Evolutionary conservation across 2,329 filamentous ascomycete species (phyloP).

Genomic region (Arthrobotrys iridis): DNA sequence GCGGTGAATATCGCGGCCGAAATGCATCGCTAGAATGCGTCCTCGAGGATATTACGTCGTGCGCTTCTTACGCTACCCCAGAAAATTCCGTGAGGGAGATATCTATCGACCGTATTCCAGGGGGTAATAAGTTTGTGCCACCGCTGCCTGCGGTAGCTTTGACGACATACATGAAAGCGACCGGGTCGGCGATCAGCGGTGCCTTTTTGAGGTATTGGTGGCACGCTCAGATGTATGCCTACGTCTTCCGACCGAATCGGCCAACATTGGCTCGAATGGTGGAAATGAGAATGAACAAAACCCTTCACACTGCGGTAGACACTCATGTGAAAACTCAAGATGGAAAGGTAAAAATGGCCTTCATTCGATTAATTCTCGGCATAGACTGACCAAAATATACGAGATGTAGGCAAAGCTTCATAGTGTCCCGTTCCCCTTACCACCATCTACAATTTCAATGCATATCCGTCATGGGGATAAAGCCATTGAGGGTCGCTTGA

Average conservation of each 20-base stretch:
- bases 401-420: background rate
- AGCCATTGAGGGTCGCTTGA: constrained; percentile 46
- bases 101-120: background rate
- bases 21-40: constrained; percentile 39
- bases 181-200: constrained; percentile 14
- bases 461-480: constrained; percentile 52
- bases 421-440: constrained; percentile 31
- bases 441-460: constrained; percentile 38
- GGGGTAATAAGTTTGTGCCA: constrained; percentile 18
- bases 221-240: constrained; percentile 43
- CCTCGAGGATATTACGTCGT: constrained; percentile 41
- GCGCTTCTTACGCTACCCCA: constrained; percentile 20
- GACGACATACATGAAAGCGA: constrained; percentile 30
- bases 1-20: constrained; percentile 4
- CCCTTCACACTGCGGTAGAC: constrained; percentile 10
- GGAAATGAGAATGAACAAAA: constrained; percentile 38
- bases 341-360: background rate
- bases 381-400: background rate
- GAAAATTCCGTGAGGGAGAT: constrained; percentile 34
- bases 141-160: constrained; percentile 23
- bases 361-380: background rate
- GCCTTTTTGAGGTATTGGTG: constrained; percentile 47
- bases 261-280: constrained; percentile 25
- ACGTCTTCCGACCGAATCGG: constrained; percentile 40
- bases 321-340: background rate